Evolutionary conservation across 1,284 basidiomycete genomes (phyloP).

Genomic region (Inonotus hispidus): DNA sequence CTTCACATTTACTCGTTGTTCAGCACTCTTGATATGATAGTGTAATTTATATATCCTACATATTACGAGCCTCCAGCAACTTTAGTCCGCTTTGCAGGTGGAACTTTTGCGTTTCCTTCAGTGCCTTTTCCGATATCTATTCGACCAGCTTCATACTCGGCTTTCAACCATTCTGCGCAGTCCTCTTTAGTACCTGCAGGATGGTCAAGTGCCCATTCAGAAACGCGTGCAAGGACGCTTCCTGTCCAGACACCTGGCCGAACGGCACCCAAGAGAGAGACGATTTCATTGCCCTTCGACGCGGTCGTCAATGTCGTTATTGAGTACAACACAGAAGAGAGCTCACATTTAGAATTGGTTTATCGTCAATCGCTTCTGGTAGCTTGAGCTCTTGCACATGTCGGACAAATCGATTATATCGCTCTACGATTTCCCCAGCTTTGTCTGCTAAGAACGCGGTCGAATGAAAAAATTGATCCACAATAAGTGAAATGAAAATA

Average conservation of each 20-base stretch:
- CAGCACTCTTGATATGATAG: neutral
- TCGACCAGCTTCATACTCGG: slow-evolving; percentile 43
- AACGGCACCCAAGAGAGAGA: slow-evolving; percentile 45
- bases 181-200: slow-evolving; percentile 60
- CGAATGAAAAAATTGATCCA: neutral
- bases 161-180: slow-evolving; percentile 64
- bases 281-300: slow-evolving; percentile 67
- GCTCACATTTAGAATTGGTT: slow-evolving; percentile 72
- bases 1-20: neutral
- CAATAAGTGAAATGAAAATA: slow-evolving; percentile 13
- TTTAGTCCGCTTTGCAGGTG: slow-evolving; percentile 10
- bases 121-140: slow-evolving; percentile 20
- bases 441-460: slow-evolving; percentile 31
- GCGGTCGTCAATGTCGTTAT: neutral
- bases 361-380: slow-evolving; percentile 55
- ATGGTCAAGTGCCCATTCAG: slow-evolving; percentile 81
- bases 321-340: slow-evolving; percentile 9
- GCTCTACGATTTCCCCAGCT: slow-evolving; percentile 44
- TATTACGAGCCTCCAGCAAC: neutral
- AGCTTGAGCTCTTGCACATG: slow-evolving; percentile 62
- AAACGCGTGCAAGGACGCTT: slow-evolving; percentile 54
- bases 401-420: slow-evolving; percentile 61
- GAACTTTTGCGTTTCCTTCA: neutral
- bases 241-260: slow-evolving; percentile 69
- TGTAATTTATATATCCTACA: neutral